Evolutionary conservation across 2,329 filamentous ascomycete species (phyloP).

Genomic region (Colletotrichum australisinense): DNA sequence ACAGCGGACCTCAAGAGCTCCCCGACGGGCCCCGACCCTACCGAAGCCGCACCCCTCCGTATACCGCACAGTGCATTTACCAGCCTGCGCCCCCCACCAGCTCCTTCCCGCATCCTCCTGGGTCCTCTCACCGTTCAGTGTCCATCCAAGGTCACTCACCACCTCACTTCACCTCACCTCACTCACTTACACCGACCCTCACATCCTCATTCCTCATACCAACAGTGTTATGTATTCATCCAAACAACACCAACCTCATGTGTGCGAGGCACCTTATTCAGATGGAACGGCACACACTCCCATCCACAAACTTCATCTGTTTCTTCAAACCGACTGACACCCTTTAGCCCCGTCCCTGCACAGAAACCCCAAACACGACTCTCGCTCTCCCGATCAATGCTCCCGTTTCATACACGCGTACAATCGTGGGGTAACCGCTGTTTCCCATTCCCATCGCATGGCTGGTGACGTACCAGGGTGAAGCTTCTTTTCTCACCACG

Average conservation of each 20-base stretch:
- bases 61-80: constrained; percentile 19
- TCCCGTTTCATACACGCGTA: constrained; percentile 28
- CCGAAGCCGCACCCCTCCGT: constrained; percentile 8
- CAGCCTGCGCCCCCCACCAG: background rate
- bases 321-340: background rate
- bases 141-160: background rate
- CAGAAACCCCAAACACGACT: constrained; percentile 32
- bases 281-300: background rate
- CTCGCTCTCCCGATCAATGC: constrained; percentile 31
- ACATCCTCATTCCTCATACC: background rate
- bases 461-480: constrained; percentile 16
- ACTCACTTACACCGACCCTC: background rate
- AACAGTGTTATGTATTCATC: background rate
- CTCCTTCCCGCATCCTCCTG: background rate
- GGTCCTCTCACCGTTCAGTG: background rate
- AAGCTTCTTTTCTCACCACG: background rate
- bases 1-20: background rate
- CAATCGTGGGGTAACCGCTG: constrained; percentile 13
- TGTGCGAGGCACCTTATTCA: background rate
- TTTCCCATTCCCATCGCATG: background rate
- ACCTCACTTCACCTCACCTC: too few species aligned
- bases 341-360: constrained; percentile 15
- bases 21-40: constrained; percentile 8
- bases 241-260: background rate
- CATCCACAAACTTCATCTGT: background rate